Base-by-base conservation (phyloP, 352 stramenopile species). In the Globisporangium nunn region DNA sequence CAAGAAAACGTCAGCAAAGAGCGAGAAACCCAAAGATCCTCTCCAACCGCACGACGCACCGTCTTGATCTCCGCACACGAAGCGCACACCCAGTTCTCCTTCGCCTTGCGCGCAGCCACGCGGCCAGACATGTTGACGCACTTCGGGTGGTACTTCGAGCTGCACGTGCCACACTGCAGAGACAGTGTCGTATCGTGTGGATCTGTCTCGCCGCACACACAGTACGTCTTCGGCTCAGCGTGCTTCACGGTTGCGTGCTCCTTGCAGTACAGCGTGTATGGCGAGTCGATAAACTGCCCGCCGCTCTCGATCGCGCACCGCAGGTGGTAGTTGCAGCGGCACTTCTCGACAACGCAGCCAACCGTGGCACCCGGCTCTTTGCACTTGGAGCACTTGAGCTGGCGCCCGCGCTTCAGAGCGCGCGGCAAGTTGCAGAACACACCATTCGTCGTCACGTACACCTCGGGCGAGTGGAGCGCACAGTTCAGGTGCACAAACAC, bases 401-500 rank as follows among this genome's bases (percentile, higher is more conserved):
- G 80, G 4, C 81, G 75, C n/a, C 81, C 81, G 18, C 81, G 75
- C 56, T 91, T 91, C 45, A 93, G 74, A 17, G 84, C 80, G 55
- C 82, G 82, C 0, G 75, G 68, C 33, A 93, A 57, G 50, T 91
- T 89, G 65, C 82, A 88, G 50, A 91, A 91, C n/a, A 85, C 75
- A 39, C 80, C 79, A 52, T 93, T 75, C 14, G 74, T 66, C 55
- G 93, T 88, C 15, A 93, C 81, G 50, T 87, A 93, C 35, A 92
- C 82, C 54, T 91, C 80, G 28, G 81, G 78, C 0, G 85, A 91
- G 49, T 95, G 83, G 4, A 91, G 57, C 46, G 82, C 81, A 43
- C 80, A 93, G 56, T 95, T 92, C 56, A 93, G 73, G 64, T 95
- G 83, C 29, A 93, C 71, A 60, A 83, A 76, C 53, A 86, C 84